Base-by-base conservation (phyloP, 179 eudicot genomes). In the Monotropa hypopitys region DNA sequence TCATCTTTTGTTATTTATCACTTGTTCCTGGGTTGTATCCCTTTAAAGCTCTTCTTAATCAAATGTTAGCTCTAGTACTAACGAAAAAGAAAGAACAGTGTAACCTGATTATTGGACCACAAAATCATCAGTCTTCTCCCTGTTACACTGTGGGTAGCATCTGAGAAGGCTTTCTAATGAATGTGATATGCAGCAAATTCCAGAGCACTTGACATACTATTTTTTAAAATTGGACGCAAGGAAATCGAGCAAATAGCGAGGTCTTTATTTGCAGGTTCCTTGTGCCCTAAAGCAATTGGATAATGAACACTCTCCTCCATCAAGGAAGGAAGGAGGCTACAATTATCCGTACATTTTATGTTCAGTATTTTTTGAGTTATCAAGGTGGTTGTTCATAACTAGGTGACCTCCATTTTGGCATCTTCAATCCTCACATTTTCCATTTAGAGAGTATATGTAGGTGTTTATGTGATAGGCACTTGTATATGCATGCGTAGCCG, bases 271-370 rank as follows among this genome's bases (percentile, higher is more conserved):
- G 92, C 79, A 18, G 78, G 56, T 59, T 87, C 87, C 68, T 77
- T 57, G 84, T 82, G 88, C 86, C 92, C 88, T 86, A 89, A 72
- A 89, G 62, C 73, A 78, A 80, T 61, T 75, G 89, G 87, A 80
- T 84, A 90, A 84, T 82, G 97, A 91, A 88, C 97, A 87, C 81
- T 90, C 89, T 89, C 83, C 87, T 84, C 85, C 84, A 33, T 78
- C 18, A 38, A 90, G 85, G 53, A 43, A 74, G 88, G 87, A 75
- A 72, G 88, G 90, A 87, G 91, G 91, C 88, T 85, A 79, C 86
- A 83, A 43, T 81, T 65, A 65, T 77, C 78, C 78, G 1, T 18
- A 81, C 74, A 84, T 68, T 54, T 76, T 21, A n/a, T 30, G 46
- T 69, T 20, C 35, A 13, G 66, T 13, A 4, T 35, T 13, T 1